phyloP scores from a whole-genome alignment of 2,329 filamentous ascomycete species.

The Myriosclerotinia scirpicola region DNA sequence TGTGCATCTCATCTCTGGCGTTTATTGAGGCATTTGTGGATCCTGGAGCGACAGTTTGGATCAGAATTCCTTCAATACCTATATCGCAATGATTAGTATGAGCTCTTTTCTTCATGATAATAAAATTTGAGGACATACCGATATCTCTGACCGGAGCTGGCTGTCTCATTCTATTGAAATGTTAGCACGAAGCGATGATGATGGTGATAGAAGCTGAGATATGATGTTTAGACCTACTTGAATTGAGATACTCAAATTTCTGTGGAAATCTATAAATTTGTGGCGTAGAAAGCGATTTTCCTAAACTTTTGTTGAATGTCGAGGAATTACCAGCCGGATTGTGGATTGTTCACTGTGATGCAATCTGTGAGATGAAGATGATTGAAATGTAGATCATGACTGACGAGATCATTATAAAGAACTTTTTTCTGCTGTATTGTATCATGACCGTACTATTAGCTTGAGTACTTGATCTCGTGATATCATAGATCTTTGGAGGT shows the following conservation, averaged over 20 bases:
- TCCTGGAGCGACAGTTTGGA: too few species aligned
- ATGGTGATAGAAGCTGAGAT: too few species aligned
- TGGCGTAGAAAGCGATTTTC: neutral
- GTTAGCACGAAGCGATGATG: neutral
- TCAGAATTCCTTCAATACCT: too few species aligned
- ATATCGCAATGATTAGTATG: too few species aligned
- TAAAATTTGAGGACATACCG: too few species aligned
- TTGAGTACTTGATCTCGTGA: too few species aligned
- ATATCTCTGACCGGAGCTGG: neutral
- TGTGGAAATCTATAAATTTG: neutral
- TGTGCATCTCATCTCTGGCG: too few species aligned
- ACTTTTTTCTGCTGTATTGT: neutral
- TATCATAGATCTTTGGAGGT: neutral
- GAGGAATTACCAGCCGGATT: neutral
- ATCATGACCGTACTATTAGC: neutral
- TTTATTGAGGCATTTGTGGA: too few species aligned
- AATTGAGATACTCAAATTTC: too few species aligned
- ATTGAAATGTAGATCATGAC: neutral
- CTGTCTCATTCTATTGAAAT: neutral
- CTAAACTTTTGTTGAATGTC: neutral
- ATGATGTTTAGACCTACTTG: neutral
- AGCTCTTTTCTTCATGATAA: too few species aligned
- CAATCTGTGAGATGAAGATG: neutral
- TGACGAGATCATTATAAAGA: too few species aligned
- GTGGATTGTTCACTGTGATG: neutral